Conservation (phyloP, 2,329 filamentous ascomycete genomes). For the Pseudocercospora cruenta region DNA sequence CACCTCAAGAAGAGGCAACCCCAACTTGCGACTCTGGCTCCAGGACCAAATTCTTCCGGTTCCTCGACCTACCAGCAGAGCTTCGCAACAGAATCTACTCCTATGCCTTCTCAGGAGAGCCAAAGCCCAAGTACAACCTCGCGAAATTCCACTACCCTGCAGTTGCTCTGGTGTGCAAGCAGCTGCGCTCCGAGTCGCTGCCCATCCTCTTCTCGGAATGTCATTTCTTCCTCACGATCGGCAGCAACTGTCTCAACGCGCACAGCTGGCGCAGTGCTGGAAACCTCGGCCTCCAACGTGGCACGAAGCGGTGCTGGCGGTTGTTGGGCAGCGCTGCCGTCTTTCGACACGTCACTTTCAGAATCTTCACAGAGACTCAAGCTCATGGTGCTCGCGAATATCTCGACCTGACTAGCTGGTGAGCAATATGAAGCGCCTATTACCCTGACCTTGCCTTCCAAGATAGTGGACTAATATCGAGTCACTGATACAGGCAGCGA, state of each 20-base stretch:
- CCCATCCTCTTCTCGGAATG: slow-evolving; percentile 13
- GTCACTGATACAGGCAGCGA: not conserved
- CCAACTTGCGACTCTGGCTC: not conserved
- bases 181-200: slow-evolving; percentile 5
- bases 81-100: slow-evolving; percentile 37
- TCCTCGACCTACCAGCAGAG: slow-evolving; percentile 42
- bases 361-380: not conserved
- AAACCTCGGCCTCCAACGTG: not conserved
- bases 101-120: not conserved
- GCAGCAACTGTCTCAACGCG: slow-evolving; percentile 8
- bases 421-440: not conserved
- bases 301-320: not conserved
- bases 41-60: slow-evolving; percentile 17
- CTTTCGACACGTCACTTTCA: slow-evolving; percentile 12
- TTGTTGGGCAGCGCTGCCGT: slow-evolving; percentile 1
- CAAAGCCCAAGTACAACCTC: slow-evolving; percentile 1
- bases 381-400: not conserved
- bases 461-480: not conserved
- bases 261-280: slow-evolving; percentile 4
- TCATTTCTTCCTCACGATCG: slow-evolving; percentile 11
- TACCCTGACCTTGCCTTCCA: not conserved
- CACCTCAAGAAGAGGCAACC: not conserved
- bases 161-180: slow-evolving; percentile 9
- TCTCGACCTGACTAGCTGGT: not conserved
- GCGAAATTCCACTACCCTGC: slow-evolving; percentile 8